Base-by-base conservation (phyloP, 1,284 basidiomycete genomes). In the Irpex rosettiformis region DNA sequence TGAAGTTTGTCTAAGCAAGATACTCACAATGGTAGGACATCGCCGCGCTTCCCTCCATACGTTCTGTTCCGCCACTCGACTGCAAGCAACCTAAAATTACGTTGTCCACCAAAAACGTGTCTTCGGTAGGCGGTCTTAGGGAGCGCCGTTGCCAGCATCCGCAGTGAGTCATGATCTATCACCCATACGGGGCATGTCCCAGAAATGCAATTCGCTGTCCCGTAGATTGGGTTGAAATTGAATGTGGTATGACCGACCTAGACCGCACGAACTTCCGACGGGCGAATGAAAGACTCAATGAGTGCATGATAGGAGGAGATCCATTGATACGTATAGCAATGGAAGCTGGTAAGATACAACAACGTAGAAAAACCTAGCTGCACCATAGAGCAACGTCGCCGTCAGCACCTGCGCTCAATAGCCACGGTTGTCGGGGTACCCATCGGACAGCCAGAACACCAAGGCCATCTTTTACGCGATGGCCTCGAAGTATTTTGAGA, bases 401-500 rank as follows among this genome's bases (percentile, higher is more conserved):
- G 75, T 99, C 97, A 29, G 97, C 94, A 29, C 94, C 97, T 22
- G 90, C 89, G 69, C 90, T 94, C 60, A 96, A 82, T 55, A 98
- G 81, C 96, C 96, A 99, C 55, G 97, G 95, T 66, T 96, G 89
- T 64, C 85, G 85, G 58, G 82, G 86, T 63, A 91, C 90, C 96
- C 97, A 99, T 69, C 82, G 85, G 59, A 96, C 78, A 69, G 94
- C 91, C 63, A 99, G 80, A 52, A 98, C 94, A 52, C 97, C 97
- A 45, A 99, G 81, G 1, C 91, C 91, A 29, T 96, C 91, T 58
- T 76, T 83, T 57, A 98, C 76, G 55, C 83, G 77, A 75, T 99
- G 97, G 27, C 95, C 96, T 30, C 93, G 81, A 54, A 99, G 79
- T 60, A 99, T 96, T 77, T 99, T 99, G 67, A 99, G 80, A 28